phyloP scores from a whole-genome alignment of 805 yeast species.

The Cyberlindnera lachancei region DNA sequence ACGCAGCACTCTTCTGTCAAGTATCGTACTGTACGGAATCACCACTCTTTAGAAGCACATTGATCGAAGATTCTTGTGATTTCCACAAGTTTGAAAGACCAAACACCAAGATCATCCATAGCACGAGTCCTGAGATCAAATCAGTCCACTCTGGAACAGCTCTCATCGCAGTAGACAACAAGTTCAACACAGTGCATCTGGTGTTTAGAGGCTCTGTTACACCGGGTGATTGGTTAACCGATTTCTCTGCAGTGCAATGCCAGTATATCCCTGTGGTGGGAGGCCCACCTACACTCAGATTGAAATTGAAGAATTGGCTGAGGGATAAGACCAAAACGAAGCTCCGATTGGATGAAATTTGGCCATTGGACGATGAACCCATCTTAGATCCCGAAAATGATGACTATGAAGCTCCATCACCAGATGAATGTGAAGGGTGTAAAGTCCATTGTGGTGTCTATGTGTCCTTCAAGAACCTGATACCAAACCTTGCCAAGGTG shows the following conservation, averaged over 20 bases:
- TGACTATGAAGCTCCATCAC: not conserved
- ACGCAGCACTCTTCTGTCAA: conserved; percentile 8
- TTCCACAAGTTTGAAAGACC: conserved; percentile 4
- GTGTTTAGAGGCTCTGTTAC: conserved; percentile 61
- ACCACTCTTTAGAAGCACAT: conserved; percentile 1
- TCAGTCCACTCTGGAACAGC: conserved; percentile 48
- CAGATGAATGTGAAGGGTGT: conserved; percentile 39
- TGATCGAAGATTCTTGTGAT: conserved; percentile 4
- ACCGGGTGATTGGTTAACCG: conserved; percentile 53
- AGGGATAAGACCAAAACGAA: not conserved
- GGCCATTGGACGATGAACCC: no score
- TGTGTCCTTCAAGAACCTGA: conserved; percentile 35
- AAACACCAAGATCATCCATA: conserved; percentile 5
- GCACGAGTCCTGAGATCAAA: conserved; percentile 13
- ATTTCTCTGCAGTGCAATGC: conserved; percentile 41
- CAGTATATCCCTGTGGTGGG: conserved; percentile 36
- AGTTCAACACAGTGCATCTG: conserved; percentile 34
- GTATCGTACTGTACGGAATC: conserved; percentile 11
- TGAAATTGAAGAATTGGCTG: not conserved
- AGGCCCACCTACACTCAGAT: no score
- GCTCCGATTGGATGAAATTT: not conserved
- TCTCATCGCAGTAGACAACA: conserved; percentile 41
- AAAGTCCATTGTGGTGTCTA: conserved; percentile 61
- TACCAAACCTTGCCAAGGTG: conserved; percentile 28
- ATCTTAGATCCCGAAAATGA: not conserved